A percentile compares a stretch with the other conserved stretches of the same genome.
These are phyloP conservation scores for Orbilia ellipsospora DNA, from an alignment of 2,329 filamentous ascomycete genomes.

Conservation along the genomic window DNA sequence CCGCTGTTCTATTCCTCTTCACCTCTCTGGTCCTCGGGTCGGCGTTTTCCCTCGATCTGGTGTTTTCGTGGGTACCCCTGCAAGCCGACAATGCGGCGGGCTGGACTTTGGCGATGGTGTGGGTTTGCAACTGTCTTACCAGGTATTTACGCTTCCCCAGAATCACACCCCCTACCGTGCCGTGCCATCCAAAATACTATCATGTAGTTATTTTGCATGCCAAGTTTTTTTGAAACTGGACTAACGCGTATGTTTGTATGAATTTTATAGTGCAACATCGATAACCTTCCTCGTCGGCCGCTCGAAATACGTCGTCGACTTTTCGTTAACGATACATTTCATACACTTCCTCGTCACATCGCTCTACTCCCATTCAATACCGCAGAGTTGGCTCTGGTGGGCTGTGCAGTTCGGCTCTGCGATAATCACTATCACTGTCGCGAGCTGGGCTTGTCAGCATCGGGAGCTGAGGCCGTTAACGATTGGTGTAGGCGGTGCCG, in stretches of 20 bases:
- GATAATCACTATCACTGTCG: constrained; percentile 74
- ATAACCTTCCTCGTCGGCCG: constrained; percentile 85
- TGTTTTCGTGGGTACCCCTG: constrained; percentile 69
- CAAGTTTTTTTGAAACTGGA: too few species aligned
- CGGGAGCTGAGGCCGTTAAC: constrained; percentile 87
- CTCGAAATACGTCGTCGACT: constrained; percentile 94
- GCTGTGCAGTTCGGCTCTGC: constrained; percentile 71
- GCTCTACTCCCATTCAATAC: constrained; percentile 80
- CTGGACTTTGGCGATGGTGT: constrained; percentile 71
- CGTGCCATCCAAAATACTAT: too few species aligned
- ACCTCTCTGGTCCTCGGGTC: constrained; percentile 70
- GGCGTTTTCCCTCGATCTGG: constrained; percentile 67
- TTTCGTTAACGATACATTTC: constrained; percentile 87
- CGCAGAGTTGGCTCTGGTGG: constrained; percentile 89
- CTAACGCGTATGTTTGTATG: too few species aligned
- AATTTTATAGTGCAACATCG: constrained; percentile 75
- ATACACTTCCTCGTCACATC: constrained; percentile 81
- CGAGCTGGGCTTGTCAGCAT: constrained; percentile 91
- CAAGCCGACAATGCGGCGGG: constrained; percentile 73
- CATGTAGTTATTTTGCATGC: too few species aligned
- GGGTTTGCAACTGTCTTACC: constrained; percentile 67
- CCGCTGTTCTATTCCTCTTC: constrained; percentile 69
- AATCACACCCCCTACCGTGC: neutral
- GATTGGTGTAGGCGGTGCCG: constrained; percentile 62
- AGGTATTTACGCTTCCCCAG: constrained; percentile 39